phyloP scores from a whole-genome alignment of 2,329 filamentous ascomycete genomes.

The Botrytis galanthina region DNA sequence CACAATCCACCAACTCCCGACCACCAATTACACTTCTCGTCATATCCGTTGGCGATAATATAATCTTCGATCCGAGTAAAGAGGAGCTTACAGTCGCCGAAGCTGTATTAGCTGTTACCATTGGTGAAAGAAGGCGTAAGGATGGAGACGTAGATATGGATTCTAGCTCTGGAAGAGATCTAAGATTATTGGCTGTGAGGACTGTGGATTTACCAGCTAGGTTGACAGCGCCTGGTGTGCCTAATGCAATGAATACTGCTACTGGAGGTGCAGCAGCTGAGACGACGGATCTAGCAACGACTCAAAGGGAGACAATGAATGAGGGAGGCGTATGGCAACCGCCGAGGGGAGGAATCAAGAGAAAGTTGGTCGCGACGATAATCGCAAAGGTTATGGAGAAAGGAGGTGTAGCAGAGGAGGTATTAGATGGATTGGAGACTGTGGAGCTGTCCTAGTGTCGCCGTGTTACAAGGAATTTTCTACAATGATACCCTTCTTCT shows the following conservation, averaged over 20 bases:
- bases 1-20: conserved; percentile 43
- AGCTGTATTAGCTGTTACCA: conserved; percentile 79
- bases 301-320: conserved; percentile 52
- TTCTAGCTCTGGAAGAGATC: conserved; percentile 37
- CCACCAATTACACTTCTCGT: conserved; percentile 91
- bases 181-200: conserved; percentile 66
- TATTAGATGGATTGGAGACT: conserved; percentile 74
- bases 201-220: conserved; percentile 74
- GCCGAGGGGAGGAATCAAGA: conserved; percentile 77
- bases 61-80: conserved; percentile 88
- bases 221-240: conserved; percentile 67
- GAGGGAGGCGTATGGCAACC: conserved; percentile 81
- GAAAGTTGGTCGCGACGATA: conserved; percentile 68
- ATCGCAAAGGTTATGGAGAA: conserved; percentile 72
- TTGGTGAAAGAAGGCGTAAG: conserved; percentile 49
- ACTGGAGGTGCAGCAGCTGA: conserved; percentile 42
- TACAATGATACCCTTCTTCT: conserved; percentile 22
- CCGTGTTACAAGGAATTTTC: conserved; percentile 22
- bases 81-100: conserved; percentile 95
- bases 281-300: conserved; percentile 44
- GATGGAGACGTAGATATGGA: conserved; percentile 45
- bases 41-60: conserved; percentile 78
- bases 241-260: conserved; percentile 60
- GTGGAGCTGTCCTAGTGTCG: conserved; percentile 61
- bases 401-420: conserved; percentile 81